Percentiles rank a stretch among this genome's conserved stretches.
These are phyloP conservation scores for Solanum virginianum DNA, from an alignment of 257 asterid species.

Conservation along the genomic window DNA sequence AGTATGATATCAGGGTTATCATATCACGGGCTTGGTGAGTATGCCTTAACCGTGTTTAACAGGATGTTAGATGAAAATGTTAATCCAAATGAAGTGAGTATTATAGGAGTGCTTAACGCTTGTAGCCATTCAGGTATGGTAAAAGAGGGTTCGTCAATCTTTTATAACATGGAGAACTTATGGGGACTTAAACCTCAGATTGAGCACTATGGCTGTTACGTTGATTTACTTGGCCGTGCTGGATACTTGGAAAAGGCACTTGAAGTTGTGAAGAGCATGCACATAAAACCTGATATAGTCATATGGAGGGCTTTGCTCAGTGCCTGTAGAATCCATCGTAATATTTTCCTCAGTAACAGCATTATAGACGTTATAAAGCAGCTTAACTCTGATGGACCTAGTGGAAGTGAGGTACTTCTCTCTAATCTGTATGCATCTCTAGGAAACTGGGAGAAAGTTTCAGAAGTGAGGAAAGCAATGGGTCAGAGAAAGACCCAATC, in stretches of 20 bases:
- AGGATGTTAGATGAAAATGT: slow-evolving; percentile 42
- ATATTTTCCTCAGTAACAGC: slow-evolving; percentile 39
- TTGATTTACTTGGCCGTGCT: slow-evolving; percentile 78
- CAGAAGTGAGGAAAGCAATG: slow-evolving; percentile 27
- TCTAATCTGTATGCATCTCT: slow-evolving; percentile 70
- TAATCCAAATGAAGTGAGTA: slow-evolving; percentile 47
- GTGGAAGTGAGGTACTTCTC: slow-evolving; percentile 46
- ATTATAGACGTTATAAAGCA: slow-evolving; percentile 28
- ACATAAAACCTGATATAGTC: slow-evolving; percentile 42
- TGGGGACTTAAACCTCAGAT: slow-evolving; percentile 49
- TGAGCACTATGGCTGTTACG: slow-evolving; percentile 75
- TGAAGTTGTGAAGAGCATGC: slow-evolving; percentile 46
- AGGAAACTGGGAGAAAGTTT: slow-evolving; percentile 63
- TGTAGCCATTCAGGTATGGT: slow-evolving; percentile 83
- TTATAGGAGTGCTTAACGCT: slow-evolving; percentile 58
- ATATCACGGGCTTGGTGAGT: slow-evolving; percentile 51
- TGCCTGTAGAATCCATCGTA: slow-evolving; percentile 62
- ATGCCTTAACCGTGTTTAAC: slow-evolving; percentile 35
- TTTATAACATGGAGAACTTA: slow-evolving; percentile 44
- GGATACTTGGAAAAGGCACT: slow-evolving; percentile 72
- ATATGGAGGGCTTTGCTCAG: slow-evolving; percentile 74
- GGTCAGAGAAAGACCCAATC: slow-evolving; percentile 21
- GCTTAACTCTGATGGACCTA: slow-evolving; percentile 16
- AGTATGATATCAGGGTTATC: slow-evolving; percentile 70
- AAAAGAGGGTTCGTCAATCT: slow-evolving; percentile 45